Conservation (phyloP, 805 yeast species). For the Saturnispora gosingensis region DNA sequence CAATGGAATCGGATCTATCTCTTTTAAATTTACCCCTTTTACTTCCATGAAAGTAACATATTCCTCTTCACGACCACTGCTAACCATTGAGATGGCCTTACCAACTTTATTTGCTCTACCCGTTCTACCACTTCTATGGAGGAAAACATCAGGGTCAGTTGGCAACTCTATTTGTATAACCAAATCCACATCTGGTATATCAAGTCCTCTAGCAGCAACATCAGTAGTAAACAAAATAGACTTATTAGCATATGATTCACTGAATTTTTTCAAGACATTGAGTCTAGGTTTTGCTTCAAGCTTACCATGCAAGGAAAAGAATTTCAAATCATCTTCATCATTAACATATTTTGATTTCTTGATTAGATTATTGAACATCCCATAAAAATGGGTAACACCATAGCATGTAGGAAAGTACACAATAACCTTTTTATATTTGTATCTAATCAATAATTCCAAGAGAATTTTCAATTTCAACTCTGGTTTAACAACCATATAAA, state of each 20-base stretch:
- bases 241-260: slow-evolving; percentile 37
- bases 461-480: slow-evolving; percentile 52
- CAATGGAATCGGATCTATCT: slow-evolving; percentile 23
- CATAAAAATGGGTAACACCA: slow-evolving; percentile 69
- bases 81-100: slow-evolving; percentile 64
- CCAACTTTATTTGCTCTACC: slow-evolving; percentile 88
- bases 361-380: slow-evolving; percentile 38
- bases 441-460: slow-evolving; percentile 41
- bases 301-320: slow-evolving; percentile 86
- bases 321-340: slow-evolving; percentile 19
- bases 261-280: slow-evolving; percentile 58
- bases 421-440: slow-evolving; percentile 66
- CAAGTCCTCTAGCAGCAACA: slow-evolving; percentile 97
- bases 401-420: slow-evolving; percentile 90
- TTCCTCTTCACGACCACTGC: slow-evolving; percentile 69
- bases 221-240: slow-evolving; percentile 82
- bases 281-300: slow-evolving; percentile 70
- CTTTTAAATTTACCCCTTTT: slow-evolving; percentile 46
- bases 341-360: slow-evolving; percentile 16
- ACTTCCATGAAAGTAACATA: slow-evolving; percentile 75
- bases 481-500: slow-evolving; percentile 52
- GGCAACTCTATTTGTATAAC: slow-evolving; percentile 96
- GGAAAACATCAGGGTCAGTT: slow-evolving; percentile 79
- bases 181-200: slow-evolving; percentile 87
- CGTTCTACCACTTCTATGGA: slow-evolving; percentile 92